Base-by-base conservation (phyloP, 345 rosid species). In the Populus deltoides region DNA sequence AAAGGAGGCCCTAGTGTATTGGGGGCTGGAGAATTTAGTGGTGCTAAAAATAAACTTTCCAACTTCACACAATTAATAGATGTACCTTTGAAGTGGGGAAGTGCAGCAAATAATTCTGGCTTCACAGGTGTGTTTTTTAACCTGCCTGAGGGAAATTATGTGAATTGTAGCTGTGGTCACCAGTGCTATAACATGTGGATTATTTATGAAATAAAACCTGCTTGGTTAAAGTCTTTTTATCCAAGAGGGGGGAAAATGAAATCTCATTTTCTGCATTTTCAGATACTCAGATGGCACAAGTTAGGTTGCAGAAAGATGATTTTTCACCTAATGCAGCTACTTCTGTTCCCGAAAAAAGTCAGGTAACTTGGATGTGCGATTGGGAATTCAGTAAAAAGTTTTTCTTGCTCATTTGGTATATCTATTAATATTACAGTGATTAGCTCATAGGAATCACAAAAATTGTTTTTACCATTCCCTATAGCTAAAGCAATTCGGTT, bases 1-100 rank as follows among this genome's bases (percentile, higher is more conserved):
- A 91, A 84, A 74, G 80, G 68, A 12, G 74, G 72, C 59, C 66
- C 75, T 72, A 78, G 69, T 75, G 75, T 78, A 38, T 75, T 79
- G 22, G 71, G 61, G 49, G 78, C 74, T 73, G 76, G 72, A 72
- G 73, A 79, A 68, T 66, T 73, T 38, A 85, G 74, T 75, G 77
- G 78, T 79, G 78, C 66, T 68, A 81, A 81, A 81, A 80, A 78
- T 76, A 74, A 79, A 36, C 39, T 71, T 70, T 76, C 33, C 68
- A 66, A 43, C 38, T 80, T 78, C 73, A 29, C 77, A 24, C 84
- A 80, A 71, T 62, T 83, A 69, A 45, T 84, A 62, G 86, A 82
- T 76, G 83, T 85, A 43, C 84, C 89, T 45, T 75, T 66, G 33
- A 82, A 79, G 66, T 75, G 85, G 81, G 81, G 73, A 74, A 80